Base-by-base conservation (phyloP, 2,329 filamentous ascomycete species). In the Beauveria sp. region DNA sequence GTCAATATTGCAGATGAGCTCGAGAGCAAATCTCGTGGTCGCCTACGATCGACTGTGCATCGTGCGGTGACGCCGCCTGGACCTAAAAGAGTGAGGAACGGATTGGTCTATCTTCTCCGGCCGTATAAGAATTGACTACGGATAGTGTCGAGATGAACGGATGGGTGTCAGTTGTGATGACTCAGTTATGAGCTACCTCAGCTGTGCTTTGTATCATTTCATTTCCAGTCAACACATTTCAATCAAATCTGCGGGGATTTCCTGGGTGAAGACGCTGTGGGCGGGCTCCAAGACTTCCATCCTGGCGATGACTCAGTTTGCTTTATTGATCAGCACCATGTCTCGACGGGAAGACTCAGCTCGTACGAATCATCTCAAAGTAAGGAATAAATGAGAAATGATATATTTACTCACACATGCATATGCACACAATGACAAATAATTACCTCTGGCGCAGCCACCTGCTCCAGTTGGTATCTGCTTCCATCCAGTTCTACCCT, bases 1-100 rank as follows among this genome's bases (percentile, higher is more conserved):
- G 49, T 61, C 40, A 61, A 61, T 22, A 61, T 61, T 54, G 48
- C 49, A 14, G 58, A 53, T 28, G 24, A 61, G 49, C 50, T 61
- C 7, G 49, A 31, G 10, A 14, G 40, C 22, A 54, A 45, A 45
- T 54, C 18, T 12, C 24, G 22, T 8, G 50, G 58, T 18, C 49
- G 58, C n/a, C 28, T 61, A 9, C 49, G 28, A 31, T 61, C 49
- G 26, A 42, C 48, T 48, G 49, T 61, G 18, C 49, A 61, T 40
- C 49, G 49, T 14, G 58, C 49, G 4, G 58, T 61, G 3, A 61
- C 24, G 22, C 58, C 49, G 20, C 48, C 49, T 22, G 58, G 58
- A 3, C 49, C 38, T 3, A 54, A 38, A 5, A 45, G 8, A 34
- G 50, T 26, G 28, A 53, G 58, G 20, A 34, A 51, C 14, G 49